Evolutionary conservation across 768 basidiomycete species (phyloP), one percentile per base, ranked within the genome.

Genomic region (Leccinum aurantiacum): DNA sequence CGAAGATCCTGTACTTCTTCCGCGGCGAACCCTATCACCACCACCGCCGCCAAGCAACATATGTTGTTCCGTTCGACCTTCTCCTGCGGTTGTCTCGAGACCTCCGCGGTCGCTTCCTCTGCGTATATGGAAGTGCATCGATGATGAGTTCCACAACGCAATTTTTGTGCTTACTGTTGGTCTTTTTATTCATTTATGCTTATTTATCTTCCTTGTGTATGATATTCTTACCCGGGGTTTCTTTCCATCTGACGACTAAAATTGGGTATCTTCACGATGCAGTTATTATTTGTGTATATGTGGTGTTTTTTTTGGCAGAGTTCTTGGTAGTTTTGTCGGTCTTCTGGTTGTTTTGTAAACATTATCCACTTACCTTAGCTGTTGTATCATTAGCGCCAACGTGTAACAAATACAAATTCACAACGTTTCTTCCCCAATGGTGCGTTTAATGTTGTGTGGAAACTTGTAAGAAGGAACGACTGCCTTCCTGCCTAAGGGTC

Each of bases 121-220:
- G 22, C 65, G 59, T 10, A 51, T 71, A n/a, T 65, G 55, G 51
- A 60, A 58, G 47, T 24, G 14, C 19, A 22, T 74, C 57, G 69
- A 65, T 37, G 65, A 72, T 33, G 73, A 73, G 44, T 46, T 74
- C 52, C 64, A 64, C 50, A 72, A 74, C 17, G 73, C 70, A 6
- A 24, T 74, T 17, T 58, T 63, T 9, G 59, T 73, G 22, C 41
- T 74, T 38, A 48, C 54, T 14, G 52, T 73, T 13, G 72, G 72
- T n/a, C 48, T 71, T 8, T 53, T 65, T 24, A 68, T 73, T 59
- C 63, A 74, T 37, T 24, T 59, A 25, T 73, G 72, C 19, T 64
- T 73, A 62, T 65, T 62, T 59, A 25, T 71, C 9, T 71, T 61
- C 19, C 65, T 73, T 19, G 46, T 74, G 24, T 73, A 73, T 60